Base-by-base conservation (phyloP, 768 basidiomycete species). In the Chalciporus piperatus region DNA sequence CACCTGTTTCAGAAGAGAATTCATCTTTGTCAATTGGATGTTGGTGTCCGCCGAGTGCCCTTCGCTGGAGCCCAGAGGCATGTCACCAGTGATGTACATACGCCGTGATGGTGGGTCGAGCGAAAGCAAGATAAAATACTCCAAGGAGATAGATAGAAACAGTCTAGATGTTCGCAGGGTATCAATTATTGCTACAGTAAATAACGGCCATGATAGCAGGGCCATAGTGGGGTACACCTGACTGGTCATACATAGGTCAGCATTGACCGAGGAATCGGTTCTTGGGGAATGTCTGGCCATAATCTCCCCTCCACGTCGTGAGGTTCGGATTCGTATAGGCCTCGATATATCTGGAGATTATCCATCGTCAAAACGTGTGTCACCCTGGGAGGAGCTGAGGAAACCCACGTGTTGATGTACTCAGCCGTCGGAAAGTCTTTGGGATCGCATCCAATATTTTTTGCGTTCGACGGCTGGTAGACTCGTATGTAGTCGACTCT, bases 391-490 rank as follows among this genome's bases (percentile, higher is more conserved):
- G 41, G 12, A 27, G 27, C 27, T 28, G 28, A 45, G 32, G 16
- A 28, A 17, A 72, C 74, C 55, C 65, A 84, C 81, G 70, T 65
- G 30, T 82, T 72, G 54, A 92, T 92, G 63, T 93, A 93, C 5
- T 73, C 68, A n/a, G 74, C 72, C 1, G 89, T 92, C 1, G 90
- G 89, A 61, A 79, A 82, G 39, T 74, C 71, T 20, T 71, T 67
- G 4, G 89, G 89, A 59, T 83, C 75, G 57, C 89, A 92, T 13
- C 89, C 89, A 51, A 89, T 75, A 59, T 89, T 87, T 42, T 77
- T 75, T n/a, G 74, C 66, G 45, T 79, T 68, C 42, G 72, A 64
- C 22, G 79, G 77, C 61, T 92, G 90, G 64, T 92, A 93, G 1
- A 92, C 86, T 35, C 89, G 77, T 53, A 83, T 72, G 55, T 78